Percentiles rank a stretch among this genome's conserved stretches.
These are phyloP conservation scores for Moniliella sp. DNA, from an alignment of 1,284 basidiomycete species.

Conservation along the genomic window DNA sequence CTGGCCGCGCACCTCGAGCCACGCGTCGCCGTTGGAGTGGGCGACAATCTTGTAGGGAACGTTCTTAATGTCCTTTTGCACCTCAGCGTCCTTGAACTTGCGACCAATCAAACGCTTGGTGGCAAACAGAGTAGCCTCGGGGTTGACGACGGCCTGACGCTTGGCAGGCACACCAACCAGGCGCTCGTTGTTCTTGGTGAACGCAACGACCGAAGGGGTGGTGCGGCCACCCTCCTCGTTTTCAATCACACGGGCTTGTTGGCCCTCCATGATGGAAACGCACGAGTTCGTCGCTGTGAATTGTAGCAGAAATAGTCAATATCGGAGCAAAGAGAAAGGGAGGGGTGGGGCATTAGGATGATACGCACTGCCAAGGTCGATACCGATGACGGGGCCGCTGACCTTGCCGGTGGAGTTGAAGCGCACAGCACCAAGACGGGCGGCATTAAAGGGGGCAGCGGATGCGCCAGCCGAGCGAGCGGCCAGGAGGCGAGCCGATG, in stretches of 20 bases:
- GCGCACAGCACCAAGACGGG: no score
- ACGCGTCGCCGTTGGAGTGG: slow-evolving; percentile 44
- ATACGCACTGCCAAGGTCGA: slow-evolving; percentile 28
- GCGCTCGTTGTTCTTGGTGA: slow-evolving; percentile 54
- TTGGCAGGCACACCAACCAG: slow-evolving; percentile 88
- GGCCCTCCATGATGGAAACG: slow-evolving; percentile 54
- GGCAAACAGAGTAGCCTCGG: slow-evolving; percentile 41
- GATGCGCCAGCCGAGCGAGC: no score
- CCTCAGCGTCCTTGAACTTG: slow-evolving; percentile 76
- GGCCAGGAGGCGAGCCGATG: no score
- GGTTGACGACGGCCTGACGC: slow-evolving; percentile 89
- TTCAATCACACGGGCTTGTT: slow-evolving; percentile 74
- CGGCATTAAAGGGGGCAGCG: no score
- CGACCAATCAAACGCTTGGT: slow-evolving; percentile 93
- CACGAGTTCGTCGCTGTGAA: slow-evolving; percentile 27
- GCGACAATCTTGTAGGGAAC: slow-evolving; percentile 54
- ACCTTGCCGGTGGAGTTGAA: slow-evolving; percentile 13
- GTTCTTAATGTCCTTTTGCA: slow-evolving; percentile 61
- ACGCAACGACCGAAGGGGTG: slow-evolving; percentile 91
- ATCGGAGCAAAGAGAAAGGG: neutral
- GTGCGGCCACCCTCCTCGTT: slow-evolving; percentile 93
- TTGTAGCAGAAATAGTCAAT: neutral
- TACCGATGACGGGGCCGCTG: slow-evolving; percentile 28
- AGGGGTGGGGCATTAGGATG: neutral
- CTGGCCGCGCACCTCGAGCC: slow-evolving; percentile 51